Evolutionary conservation across 352 stramenopile genomes (phyloP).

Genomic region (Phytophthora citrophthora): DNA sequence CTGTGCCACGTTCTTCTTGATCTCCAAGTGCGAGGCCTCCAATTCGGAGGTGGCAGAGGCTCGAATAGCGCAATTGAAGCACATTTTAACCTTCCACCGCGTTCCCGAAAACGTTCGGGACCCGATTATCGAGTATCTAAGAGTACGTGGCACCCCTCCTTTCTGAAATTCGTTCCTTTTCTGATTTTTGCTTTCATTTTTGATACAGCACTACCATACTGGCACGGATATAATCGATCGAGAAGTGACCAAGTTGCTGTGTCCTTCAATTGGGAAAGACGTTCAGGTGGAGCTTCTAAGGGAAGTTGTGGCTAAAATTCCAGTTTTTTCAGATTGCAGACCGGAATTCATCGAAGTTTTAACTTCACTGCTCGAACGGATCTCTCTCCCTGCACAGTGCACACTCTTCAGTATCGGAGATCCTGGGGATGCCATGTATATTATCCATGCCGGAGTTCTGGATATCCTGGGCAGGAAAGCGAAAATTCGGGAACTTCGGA

Average conservation of each 20-base stretch:
- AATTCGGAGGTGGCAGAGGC: conserved; percentile 53
- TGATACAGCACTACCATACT: not conserved
- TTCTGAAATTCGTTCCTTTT: too few species aligned
- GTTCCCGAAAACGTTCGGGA: not conserved
- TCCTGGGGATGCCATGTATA: not conserved
- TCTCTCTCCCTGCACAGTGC: not conserved
- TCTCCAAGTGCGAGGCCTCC: conserved; percentile 66
- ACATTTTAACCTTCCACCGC: not conserved
- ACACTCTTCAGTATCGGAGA: not conserved
- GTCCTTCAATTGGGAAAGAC: not conserved
- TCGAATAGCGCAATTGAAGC: conserved; percentile 53
- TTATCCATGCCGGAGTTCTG: not conserved
- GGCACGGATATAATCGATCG: not conserved
- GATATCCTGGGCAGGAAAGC: not conserved
- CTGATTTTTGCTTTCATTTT: too few species aligned
- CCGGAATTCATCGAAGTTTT: not conserved
- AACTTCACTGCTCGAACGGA: not conserved
- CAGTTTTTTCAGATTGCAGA: conserved; percentile 61
- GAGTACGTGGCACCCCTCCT: too few species aligned
- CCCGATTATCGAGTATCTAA: not conserved
- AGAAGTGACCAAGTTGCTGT: not conserved
- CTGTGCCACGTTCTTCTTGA: conserved; percentile 69
- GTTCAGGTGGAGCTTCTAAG: conserved; percentile 80
- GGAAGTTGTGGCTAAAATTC: conserved; percentile 47
- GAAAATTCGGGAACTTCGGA: not conserved